Conservation (phyloP, 225 moss, liverwort and hornwort genomes). For the Lunularia cruciata region DNA sequence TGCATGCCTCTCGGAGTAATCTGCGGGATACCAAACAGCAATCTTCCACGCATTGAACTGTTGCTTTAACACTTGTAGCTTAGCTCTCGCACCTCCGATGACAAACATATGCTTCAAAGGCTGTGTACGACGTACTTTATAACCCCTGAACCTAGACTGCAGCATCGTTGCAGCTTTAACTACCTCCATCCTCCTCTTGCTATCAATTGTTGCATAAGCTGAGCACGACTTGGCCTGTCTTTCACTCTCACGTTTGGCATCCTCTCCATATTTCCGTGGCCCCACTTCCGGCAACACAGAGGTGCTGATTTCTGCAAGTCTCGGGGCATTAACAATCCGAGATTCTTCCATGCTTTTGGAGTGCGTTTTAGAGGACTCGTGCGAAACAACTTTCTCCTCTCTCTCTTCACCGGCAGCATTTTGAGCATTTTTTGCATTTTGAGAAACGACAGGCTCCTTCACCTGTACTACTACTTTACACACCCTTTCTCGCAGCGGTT, state of each 20-base stretch:
- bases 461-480: background rate
- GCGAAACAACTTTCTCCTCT: background rate
- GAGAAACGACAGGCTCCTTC: background rate
- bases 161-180: constrained; percentile 39
- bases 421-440: too few relatives aligned
- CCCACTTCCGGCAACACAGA: background rate
- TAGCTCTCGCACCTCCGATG: constrained; percentile 27
- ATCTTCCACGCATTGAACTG: constrained; percentile 45
- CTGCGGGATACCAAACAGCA: constrained; percentile 38
- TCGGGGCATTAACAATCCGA: background rate
- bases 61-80: constrained; percentile 38
- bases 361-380: background rate
- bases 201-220: constrained; percentile 9
- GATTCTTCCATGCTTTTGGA: background rate
- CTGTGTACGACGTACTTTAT: constrained; percentile 36
- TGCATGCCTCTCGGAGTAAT: constrained; percentile 25
- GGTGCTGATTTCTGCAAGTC: background rate
- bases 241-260: background rate
- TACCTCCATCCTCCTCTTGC: constrained; percentile 23
- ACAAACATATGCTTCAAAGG: constrained; percentile 32
- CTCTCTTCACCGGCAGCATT: background rate
- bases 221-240: background rate
- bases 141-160: constrained; percentile 43
- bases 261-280: background rate
- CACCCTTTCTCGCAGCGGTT: background rate